Evolutionary conservation across 1,139 yeast genomes (phyloP), one percentile per base, ranked within the genome.

Genomic region (Geotrichum cucujoidarum): DNA sequence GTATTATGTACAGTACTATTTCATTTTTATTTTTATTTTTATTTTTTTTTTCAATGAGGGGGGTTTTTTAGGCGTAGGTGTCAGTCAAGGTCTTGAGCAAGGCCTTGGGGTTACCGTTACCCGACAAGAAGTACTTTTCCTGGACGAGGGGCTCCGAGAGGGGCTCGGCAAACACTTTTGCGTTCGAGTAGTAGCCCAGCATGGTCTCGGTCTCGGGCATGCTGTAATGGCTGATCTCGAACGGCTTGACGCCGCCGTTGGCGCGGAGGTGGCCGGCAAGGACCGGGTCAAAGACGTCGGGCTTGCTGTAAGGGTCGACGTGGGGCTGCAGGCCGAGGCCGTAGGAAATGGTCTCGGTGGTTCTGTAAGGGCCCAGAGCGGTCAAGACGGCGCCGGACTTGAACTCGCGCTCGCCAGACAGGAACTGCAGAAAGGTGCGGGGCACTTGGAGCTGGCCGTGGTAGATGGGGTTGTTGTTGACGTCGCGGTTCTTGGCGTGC

Each of bases 361-460:
- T 61, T 49, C 65, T 64, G 58, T 73, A 76, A 25, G 62, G 63
- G 25, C 84, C 75, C 42, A 80, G 78, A n/a, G 94, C 76, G 39
- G 83, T 66, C 24, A 88, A 63, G 10, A 86, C 75, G 34, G 83
- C 84, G 56, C 95, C 95, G 50, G 75, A 74, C 20, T 64, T 58
- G 74, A 86, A 61, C 48, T 63, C 44, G 55, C 64, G 57, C 11
- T 72, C 73, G 29, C 94, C 94, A 39, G 80, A 70, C 20, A 81
- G 69, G 29, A 76, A 70, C 44, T 77, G 72, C 55, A 84, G 67
- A 22, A 89, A 64, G 39, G 76, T 72, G 51, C 73, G 73, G n/a
- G 85, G 82, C 33, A 88, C 60, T 63, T 85, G 92, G 49, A 90
- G 75, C 31, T 82, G 76, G 27, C 74, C 72, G 52, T 82, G 74